Base-by-base conservation (phyloP, 768 basidiomycete species). In the Boletus barrowsii region DNA sequence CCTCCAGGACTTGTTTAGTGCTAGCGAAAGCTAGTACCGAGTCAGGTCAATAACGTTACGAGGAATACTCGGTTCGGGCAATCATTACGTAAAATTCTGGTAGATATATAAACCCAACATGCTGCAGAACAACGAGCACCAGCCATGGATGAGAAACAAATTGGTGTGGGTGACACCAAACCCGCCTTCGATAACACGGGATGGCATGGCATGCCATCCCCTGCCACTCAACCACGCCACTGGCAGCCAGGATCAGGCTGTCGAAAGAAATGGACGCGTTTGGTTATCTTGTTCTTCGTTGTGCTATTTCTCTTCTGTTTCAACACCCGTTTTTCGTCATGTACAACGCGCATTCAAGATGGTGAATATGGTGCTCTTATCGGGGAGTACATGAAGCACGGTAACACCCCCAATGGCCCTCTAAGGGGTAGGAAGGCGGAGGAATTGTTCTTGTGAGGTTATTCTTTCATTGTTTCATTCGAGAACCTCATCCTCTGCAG, bases 361-460 rank as follows among this genome's bases (percentile, higher is more conserved):
- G 17, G 51, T 35, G 50, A 55, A 32, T 61, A 64, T 32, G 42
- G 26, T 40, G 24, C 43, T n/a, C 51, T 71, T 14, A 46, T 60
- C 0, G 10, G 13, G 29, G 67, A 63, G 26, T 62, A 61, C 35
- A 52, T 59, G 54, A 60, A 47, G 29, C 43, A 67, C 10, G 57
- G 54, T 39, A 54, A 55, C 45, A 54, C 18, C 44, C 51, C 53
- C 14, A 18, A 51, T 42, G 58, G 55, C 2, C 63, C 69, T 20
- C 54, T 71, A 45, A 67, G 66, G 42, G 73, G 71, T 17, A 73
- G 65, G 54, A 58, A 65, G 36, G 76, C 77, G 1, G 80, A 80
- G 66, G 55, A 75, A 30, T 58, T 77, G 36, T 80, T 77, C 66
- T 56, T 81, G 79, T 78, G 55, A 62, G 78, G 51, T 8, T 47